Base-by-base conservation (phyloP, 495 filamentous ascomycete genomes). In the Aspergillus ellipticus region DNA sequence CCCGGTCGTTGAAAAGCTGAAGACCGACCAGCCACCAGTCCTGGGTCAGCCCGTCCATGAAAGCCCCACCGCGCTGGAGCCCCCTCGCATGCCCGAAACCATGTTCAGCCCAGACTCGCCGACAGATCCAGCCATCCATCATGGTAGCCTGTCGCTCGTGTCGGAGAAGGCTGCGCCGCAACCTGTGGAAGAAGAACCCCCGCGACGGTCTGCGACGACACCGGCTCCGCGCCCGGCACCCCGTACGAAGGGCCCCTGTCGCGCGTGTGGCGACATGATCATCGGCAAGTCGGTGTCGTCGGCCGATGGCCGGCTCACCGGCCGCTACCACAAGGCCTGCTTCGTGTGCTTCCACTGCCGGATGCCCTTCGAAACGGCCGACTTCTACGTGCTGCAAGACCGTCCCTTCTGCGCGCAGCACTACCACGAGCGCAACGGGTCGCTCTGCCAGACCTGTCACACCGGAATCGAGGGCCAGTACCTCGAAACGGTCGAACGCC, bases 391-490 rank as follows among this genome's bases (percentile, higher is more conserved):
- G 35, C 74, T 90, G 33, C 74, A 89, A 59, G 89, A 98, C 69
- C 75, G 83, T 8, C 94, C 94, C 3, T 96, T 89, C 75, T 98
- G 94, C 74, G 86, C 89, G 29, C 85, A 86, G 31, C 92, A 98
- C 70, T 98, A 98, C 66, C 94, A 98, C 71, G 81, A 89, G 66
- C 81, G 92, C 35, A 98, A 98, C 65, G 84, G 85, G 39, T 93
- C 89, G 19, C 68, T 96, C 0, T 98, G 94, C 66, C 79, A 79
- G 1, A 80, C 79, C 35, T 98, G 94, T 66, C 82, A 89, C 62
- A 71, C 70, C 15, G 94, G 94, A 10, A 97, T 98, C 62, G 94
- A 98, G 65, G 94, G 94, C 2, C 84, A 93, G 58, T 98, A 95
- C 64, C 80, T 97, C n/a, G 92, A 96, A 64, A 96, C 92, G 11